Evolutionary conservation across 306 rosid genomes (phyloP).

Genomic region (Hippophae tibetana): DNA sequence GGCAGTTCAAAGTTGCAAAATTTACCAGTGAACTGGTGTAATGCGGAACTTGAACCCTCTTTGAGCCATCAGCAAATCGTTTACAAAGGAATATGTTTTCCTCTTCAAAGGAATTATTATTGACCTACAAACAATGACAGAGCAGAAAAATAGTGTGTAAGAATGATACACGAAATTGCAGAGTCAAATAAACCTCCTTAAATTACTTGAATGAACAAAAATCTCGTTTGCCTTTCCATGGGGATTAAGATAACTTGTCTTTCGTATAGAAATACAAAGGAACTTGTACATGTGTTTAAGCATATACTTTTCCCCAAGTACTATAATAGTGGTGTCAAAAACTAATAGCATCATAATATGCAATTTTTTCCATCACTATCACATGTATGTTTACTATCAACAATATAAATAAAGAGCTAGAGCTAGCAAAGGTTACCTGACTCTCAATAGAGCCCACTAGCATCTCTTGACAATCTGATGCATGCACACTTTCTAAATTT

Average conservation of each 20-base stretch:
- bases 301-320: no score
- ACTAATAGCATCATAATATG: no score
- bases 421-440: conserved; percentile 46
- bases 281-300: no score
- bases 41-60: conserved; percentile 70
- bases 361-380: no score
- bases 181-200: conserved; percentile 2
- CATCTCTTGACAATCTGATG: conserved; percentile 57
- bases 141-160: not conserved
- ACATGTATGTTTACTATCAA: not conserved
- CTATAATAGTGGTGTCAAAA: no score
- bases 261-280: not conserved
- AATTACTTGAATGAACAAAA: not conserved
- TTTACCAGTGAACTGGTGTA: conserved; percentile 50
- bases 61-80: conserved; percentile 88
- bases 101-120: conserved; percentile 20
- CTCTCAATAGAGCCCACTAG: conserved; percentile 49
- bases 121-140: conserved; percentile 41
- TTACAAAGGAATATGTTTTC: conserved; percentile 59
- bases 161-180: conserved; percentile 11
- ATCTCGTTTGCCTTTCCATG: not conserved
- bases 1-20: not conserved
- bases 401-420: not conserved
- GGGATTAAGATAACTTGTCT: not conserved
- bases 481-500: conserved; percentile 65